phyloP scores from a whole-genome alignment of 768 basidiomycete genomes.

The Naematelia aurantialba region DNA sequence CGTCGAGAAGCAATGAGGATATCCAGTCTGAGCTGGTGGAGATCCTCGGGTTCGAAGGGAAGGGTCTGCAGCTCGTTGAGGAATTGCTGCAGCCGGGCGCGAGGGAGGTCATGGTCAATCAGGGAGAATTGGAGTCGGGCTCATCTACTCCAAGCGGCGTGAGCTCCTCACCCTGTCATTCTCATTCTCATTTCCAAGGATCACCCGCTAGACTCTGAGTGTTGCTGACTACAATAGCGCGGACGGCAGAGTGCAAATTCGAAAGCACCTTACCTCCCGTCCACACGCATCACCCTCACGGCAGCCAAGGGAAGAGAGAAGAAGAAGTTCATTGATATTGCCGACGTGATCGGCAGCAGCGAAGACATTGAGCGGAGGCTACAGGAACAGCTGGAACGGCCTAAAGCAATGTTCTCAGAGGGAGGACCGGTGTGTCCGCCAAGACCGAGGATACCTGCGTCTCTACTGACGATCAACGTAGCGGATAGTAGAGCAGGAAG shows the following conservation, averaged over 20 bases:
- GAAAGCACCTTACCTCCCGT: conserved; percentile 20
- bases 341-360: conserved; percentile 36
- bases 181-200: too few relatives aligned
- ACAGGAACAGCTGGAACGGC: conserved; percentile 45
- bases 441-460: neutral
- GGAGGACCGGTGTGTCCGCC: conserved; percentile 28
- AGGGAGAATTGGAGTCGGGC: neutral
- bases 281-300: conserved; percentile 20
- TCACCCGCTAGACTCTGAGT: too few relatives aligned
- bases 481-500: conserved; percentile 52
- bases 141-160: conserved; percentile 13
- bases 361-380: conserved; percentile 46
- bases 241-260: neutral
- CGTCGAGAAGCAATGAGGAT: conserved; percentile 56
- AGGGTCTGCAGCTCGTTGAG: conserved; percentile 72
- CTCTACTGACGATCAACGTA: neutral
- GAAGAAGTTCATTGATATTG: conserved; percentile 30
- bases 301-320: conserved; percentile 31
- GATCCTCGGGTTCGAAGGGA: conserved; percentile 66
- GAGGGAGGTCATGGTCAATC: conserved; percentile 48
- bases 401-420: conserved; percentile 41
- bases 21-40: conserved; percentile 77
- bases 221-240: neutral
- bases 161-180: neutral
- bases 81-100: conserved; percentile 64